A percentile compares a stretch with the other conserved stretches of the same genome.
phyloP scores from a whole-genome alignment of 2,329 filamentous ascomycete species.

The Aciculosporium take region DNA sequence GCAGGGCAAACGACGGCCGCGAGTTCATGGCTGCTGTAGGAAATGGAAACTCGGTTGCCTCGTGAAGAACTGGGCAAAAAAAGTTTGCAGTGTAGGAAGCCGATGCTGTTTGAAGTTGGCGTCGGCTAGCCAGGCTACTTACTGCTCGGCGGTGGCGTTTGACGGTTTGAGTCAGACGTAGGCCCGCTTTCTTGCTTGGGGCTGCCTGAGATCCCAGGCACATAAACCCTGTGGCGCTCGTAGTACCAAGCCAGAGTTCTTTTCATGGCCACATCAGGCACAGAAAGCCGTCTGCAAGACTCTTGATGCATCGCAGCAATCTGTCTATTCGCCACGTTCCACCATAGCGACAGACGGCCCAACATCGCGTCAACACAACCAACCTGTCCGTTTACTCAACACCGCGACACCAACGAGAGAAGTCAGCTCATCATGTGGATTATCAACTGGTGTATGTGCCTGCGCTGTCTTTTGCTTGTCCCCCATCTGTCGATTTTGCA shows the following conservation, averaged over 20 bases:
- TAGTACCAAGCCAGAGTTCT: neutral
- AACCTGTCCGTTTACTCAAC: constrained; percentile 8
- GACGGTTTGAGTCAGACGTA: neutral
- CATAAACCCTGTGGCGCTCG: neutral
- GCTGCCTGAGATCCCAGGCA: constrained; percentile 15
- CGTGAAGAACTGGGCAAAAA: no score
- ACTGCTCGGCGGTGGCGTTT: no score
- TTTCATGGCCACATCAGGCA: no score
- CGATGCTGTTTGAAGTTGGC: no score
- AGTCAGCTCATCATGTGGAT: constrained; percentile 60
- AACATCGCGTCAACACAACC: constrained; percentile 9
- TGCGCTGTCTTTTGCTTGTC: constrained; percentile 3
- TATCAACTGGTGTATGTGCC: constrained; percentile 77
- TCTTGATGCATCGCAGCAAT: constrained; percentile 2
- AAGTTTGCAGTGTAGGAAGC: no score
- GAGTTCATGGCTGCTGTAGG: no score
- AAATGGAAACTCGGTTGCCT: no score
- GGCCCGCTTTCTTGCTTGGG: no score
- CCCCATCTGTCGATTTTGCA: neutral
- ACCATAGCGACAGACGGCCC: constrained; percentile 1
- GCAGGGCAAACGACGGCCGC: no score
- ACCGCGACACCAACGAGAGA: constrained; percentile 6
- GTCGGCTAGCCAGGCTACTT: no score
- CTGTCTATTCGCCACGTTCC: constrained; percentile 5
- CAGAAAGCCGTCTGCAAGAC: neutral